A percentile compares a stretch with the other conserved stretches of the same genome.
These are phyloP conservation scores for Fusarium illudens DNA, from an alignment of 2,329 filamentous ascomycete genomes.

Conservation along the genomic window DNA sequence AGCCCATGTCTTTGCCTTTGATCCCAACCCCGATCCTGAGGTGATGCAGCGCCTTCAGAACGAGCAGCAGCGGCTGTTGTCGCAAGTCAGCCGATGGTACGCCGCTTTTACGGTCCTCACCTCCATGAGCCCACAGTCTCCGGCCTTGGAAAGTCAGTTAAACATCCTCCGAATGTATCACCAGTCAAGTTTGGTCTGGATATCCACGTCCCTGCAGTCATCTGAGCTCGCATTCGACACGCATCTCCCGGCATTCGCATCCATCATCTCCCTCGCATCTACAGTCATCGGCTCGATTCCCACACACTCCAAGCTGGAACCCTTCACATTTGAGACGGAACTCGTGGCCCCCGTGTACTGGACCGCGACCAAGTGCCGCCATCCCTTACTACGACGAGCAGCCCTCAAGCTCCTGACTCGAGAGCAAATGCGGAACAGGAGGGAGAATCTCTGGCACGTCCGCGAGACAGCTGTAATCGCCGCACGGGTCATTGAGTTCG, in stretches of 20 bases:
- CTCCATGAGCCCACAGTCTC: conserved; percentile 34
- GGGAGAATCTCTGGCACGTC: conserved; percentile 53
- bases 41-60: conserved; percentile 40
- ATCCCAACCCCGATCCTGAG: conserved; percentile 35
- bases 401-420: conserved; percentile 49
- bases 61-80: conserved; percentile 47
- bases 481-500: conserved; percentile 47
- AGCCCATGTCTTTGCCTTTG: conserved; percentile 40
- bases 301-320: conserved; percentile 17
- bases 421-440: conserved; percentile 43
- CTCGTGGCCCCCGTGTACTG: conserved; percentile 54
- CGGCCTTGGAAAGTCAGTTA: conserved; percentile 17
- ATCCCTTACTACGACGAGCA: conserved; percentile 51
- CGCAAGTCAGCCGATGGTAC: conserved; percentile 43
- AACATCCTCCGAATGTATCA: conserved; percentile 51
- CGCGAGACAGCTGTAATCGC: conserved; percentile 46
- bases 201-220: conserved; percentile 43
- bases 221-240: conserved; percentile 48
- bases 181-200: conserved; percentile 47
- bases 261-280: conserved; percentile 49
- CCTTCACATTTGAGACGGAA: conserved; percentile 55
- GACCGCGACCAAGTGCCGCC: conserved; percentile 51
- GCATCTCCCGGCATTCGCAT: conserved; percentile 47
- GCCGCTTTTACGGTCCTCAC: conserved; percentile 43
- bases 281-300: conserved; percentile 37